A percentile compares a stretch with the other conserved stretches of the same genome.
Evolutionary conservation across 257 asterid species (phyloP).

Genomic region (Solanum lignicaule): DNA sequence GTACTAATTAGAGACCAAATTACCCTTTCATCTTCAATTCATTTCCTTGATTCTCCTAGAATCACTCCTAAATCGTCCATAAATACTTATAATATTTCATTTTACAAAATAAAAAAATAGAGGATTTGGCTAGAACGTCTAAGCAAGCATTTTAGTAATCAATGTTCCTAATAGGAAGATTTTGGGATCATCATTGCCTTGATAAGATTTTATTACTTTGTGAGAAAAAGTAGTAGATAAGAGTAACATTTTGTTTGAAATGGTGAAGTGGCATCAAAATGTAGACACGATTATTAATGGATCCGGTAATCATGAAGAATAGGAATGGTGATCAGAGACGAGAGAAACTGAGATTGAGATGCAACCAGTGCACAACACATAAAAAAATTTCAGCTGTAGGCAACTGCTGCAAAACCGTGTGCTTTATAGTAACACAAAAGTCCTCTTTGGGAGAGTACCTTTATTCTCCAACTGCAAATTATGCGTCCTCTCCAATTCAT

Average conservation of each 20-base stretch:
- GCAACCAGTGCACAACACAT: background rate
- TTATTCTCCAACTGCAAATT: conserved; percentile 50
- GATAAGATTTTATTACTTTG: background rate
- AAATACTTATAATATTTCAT: background rate
- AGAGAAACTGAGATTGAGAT: background rate
- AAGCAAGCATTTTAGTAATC: background rate
- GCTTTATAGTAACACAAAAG: background rate
- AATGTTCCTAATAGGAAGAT: background rate
- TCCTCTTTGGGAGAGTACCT: conserved; percentile 27
- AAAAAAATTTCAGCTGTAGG: background rate
- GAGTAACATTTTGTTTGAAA: background rate
- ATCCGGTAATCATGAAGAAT: background rate
- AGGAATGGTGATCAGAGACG: background rate
- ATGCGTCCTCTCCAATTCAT: conserved; percentile 65
- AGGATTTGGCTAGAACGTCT: background rate
- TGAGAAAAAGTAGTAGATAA: background rate
- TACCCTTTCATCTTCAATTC: background rate
- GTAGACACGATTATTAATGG: background rate
- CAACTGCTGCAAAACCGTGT: background rate
- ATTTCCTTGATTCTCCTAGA: background rate
- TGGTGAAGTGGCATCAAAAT: background rate
- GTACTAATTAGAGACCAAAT: background rate
- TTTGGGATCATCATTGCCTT: background rate
- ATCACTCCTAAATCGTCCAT: background rate
- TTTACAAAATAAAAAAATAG: background rate